Evolutionary conservation across 176 grass and related monocot species (phyloP), one percentile per base, ranked within the genome.

Genomic region (Coix lacrymajobi): DNA sequence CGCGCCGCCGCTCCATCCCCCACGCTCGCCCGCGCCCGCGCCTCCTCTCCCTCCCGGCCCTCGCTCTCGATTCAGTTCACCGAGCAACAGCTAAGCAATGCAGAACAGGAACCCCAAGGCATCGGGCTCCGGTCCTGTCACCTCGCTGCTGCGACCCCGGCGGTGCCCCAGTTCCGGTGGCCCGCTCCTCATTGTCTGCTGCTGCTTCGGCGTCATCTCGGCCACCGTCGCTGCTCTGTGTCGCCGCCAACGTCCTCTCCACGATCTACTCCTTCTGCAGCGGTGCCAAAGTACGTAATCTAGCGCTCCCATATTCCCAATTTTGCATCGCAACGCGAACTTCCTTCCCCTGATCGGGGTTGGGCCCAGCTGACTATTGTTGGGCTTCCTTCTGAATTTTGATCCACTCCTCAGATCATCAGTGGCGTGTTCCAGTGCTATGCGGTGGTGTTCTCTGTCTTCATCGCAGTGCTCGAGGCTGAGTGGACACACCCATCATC

Each of bases 401-500:
- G n/a, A n/a, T n/a, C n/a, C n/a, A n/a, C n/a, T n/a, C n/a, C n/a
- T n/a, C n/a, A n/a, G n/a, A n/a, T n/a, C n/a, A 90, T 95, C 41
- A 92, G 96, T 10, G 92, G 91, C 7, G 83, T n/a, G n/a, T n/a
- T n/a, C 69, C 90, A 92, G 31, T 98, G 96, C 84, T 98, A 98
- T 72, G 92, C 91, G 38, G 92, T 93, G 51, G 41, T 90, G n/a
- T 87, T 98, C 76, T 78, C 92, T 17, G 75, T 98, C 10, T 93
- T 98, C 48, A 91, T 95, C 8, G 87, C 62, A 29, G 87, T 93
- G 19, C 83, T 88, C 13, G 96, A 98, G 91, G 95, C 96, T 0
- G 92, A 98, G 79, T 98, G 96, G 96, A n/a, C n/a, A 71, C 77
- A 44, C 95, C 91, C 71, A 79, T 98, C 57, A 86, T 92, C 34